Evolutionary conservation across 2,329 filamentous ascomycete genomes (phyloP).

Genomic region (Xylaria hypoxylon): DNA sequence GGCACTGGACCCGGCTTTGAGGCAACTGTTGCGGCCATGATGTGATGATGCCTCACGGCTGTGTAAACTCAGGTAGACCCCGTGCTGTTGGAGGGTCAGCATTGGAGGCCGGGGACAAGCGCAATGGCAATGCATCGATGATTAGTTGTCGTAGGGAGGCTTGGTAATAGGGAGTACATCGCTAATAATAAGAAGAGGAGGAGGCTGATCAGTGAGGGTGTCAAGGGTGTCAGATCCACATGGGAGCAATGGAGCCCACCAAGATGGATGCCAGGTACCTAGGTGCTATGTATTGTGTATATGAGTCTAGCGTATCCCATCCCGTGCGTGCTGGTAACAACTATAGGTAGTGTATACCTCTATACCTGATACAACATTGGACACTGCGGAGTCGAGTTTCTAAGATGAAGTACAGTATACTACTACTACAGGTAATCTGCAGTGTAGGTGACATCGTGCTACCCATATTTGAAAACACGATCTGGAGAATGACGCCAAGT

Average conservation of each 20-base stretch:
- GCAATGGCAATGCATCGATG: conserved; percentile 35
- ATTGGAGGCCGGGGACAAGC: conserved; percentile 31
- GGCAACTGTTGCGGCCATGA: conserved; percentile 52
- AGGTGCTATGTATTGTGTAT: no score
- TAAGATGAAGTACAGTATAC: not conserved
- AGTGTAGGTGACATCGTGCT: not conserved
- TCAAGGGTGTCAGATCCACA: conserved; percentile 37
- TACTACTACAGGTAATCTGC: conserved; percentile 4
- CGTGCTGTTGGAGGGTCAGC: conserved; percentile 36
- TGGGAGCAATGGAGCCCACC: conserved; percentile 31
- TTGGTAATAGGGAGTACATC: conserved; percentile 22
- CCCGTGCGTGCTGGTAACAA: no score
- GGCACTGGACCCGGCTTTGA: conserved; percentile 43
- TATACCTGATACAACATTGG: conserved; percentile 4
- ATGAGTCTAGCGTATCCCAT: no score
- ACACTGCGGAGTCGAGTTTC: conserved; percentile 1
- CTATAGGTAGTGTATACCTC: no score
- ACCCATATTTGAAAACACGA: not conserved
- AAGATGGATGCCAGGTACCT: no score
- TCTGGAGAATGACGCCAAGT: conserved; percentile 10
- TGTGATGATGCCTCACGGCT: conserved; percentile 32
- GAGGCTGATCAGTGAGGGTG: conserved; percentile 35
- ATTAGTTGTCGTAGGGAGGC: conserved; percentile 20
- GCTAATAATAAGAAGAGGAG: conserved; percentile 23
- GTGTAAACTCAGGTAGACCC: conserved; percentile 27